Percentiles rank a stretch among this genome's conserved stretches.
These are phyloP conservation scores for Aspergillus conjunctus DNA, from an alignment of 495 filamentous ascomycete species.

Conservation along the genomic window DNA sequence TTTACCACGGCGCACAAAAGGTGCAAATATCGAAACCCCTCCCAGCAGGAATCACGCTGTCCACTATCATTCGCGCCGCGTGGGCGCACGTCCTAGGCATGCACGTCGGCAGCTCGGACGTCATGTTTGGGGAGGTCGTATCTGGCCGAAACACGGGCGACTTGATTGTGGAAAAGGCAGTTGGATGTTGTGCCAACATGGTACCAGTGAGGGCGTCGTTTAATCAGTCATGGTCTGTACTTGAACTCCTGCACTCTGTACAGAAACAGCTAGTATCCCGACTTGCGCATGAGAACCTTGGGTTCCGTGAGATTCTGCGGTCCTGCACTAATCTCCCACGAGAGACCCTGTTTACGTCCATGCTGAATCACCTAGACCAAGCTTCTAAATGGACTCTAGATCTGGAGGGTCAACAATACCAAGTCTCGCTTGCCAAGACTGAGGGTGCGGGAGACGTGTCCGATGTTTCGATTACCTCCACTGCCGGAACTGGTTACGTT, in stretches of 20 bases:
- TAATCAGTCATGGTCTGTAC: constrained; percentile 1
- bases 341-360: constrained; percentile 9
- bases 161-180: constrained; percentile 23
- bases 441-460: constrained; percentile 14
- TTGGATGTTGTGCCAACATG: constrained; percentile 15
- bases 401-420: constrained; percentile 6
- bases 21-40: neutral
- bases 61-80: constrained; percentile 54
- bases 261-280: constrained; percentile 16
- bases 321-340: constrained; percentile 7
- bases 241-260: constrained; percentile 4
- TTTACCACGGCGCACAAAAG: constrained; percentile 11
- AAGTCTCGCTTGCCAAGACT: constrained; percentile 12
- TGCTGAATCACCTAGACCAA: constrained; percentile 16
- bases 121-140: constrained; percentile 44
- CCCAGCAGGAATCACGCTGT: constrained; percentile 37
- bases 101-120: constrained; percentile 37
- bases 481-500: constrained; percentile 4
- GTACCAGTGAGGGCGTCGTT: constrained; percentile 13
- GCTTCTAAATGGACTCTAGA: constrained; percentile 12
- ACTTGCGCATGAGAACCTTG: constrained; percentile 11
- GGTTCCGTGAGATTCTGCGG: constrained; percentile 13
- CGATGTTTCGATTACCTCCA: constrained; percentile 14
- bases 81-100: constrained; percentile 52
- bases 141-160: constrained; percentile 37